Evolutionary conservation across 768 basidiomycete species (phyloP).

Genomic region (Grammothele lineata): DNA sequence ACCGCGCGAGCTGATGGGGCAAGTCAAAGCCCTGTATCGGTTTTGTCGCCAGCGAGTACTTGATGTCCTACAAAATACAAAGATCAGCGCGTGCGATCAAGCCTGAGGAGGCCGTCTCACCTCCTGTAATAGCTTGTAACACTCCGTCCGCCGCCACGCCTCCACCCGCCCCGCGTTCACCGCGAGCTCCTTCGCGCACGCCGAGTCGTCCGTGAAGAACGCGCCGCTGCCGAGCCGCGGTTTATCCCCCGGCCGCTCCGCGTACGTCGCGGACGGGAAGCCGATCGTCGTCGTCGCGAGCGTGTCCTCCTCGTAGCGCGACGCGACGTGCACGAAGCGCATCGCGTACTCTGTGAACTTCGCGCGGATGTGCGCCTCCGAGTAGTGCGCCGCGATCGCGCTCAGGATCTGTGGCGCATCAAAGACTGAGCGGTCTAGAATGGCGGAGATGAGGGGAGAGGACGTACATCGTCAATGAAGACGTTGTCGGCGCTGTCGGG

Average conservation of each 20-base stretch:
- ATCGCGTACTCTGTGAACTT: constrained; percentile 86
- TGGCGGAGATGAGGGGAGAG: constrained; percentile 2
- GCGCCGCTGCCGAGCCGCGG: constrained; percentile 75
- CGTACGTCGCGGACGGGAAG: constrained; percentile 55
- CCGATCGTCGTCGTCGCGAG: constrained; percentile 72
- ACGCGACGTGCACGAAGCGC: constrained; percentile 85
- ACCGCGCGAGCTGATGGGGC: constrained; percentile 76
- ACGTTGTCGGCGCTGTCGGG: constrained; percentile 68
- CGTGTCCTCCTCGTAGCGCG: constrained; percentile 86
- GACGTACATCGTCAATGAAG: constrained; percentile 91
- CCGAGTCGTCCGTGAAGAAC: constrained; percentile 68
- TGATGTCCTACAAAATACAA: constrained; percentile 55
- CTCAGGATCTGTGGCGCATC: constrained; percentile 79
- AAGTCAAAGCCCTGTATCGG: constrained; percentile 82
- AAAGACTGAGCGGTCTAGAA: no score
- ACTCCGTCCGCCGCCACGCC: constrained; percentile 84
- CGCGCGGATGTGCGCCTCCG: constrained; percentile 82
- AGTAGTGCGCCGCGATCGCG: constrained; percentile 89
- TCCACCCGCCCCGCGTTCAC: constrained; percentile 84
- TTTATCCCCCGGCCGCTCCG: constrained; percentile 36
- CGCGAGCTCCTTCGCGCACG: constrained; percentile 64
- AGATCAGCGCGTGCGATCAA: not conserved
- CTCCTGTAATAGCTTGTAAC: constrained; percentile 66
- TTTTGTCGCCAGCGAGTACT: constrained; percentile 45
- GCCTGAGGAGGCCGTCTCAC: constrained; percentile 41